Evolutionary conservation across 2,329 filamentous ascomycete species (phyloP).

Genomic region (Pseudocercospora fijiensis): DNA sequence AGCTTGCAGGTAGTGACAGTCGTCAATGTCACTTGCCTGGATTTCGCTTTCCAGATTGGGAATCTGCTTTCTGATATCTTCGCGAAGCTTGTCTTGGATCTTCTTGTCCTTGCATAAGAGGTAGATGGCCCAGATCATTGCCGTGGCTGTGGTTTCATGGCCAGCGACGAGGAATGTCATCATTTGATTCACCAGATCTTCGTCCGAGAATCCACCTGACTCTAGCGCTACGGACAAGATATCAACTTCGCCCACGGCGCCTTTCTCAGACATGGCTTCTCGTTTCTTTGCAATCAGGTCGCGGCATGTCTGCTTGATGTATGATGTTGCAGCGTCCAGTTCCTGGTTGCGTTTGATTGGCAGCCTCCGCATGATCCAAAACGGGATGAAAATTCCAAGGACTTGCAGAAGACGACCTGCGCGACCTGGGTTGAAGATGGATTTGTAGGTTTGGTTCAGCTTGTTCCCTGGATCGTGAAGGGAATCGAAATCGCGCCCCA

Average conservation of each 20-base stretch:
- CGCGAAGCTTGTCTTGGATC: conserved; percentile 50
- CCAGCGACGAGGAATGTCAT: conserved; percentile 71
- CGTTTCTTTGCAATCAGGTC: conserved; percentile 72
- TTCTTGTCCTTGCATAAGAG: conserved; percentile 52
- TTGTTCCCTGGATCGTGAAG: conserved; percentile 53
- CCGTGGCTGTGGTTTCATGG: conserved; percentile 57
- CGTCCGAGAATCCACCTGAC: conserved; percentile 72
- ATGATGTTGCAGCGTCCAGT: conserved; percentile 55
- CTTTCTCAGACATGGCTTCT: conserved; percentile 47
- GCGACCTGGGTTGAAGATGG: conserved; percentile 50
- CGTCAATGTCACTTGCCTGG: conserved; percentile 62
- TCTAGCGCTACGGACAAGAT: conserved; percentile 79
- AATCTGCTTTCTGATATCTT: conserved; percentile 51
- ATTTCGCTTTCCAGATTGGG: conserved; percentile 48
- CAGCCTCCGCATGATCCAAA: conserved; percentile 60
- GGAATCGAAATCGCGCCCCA: conserved; percentile 57
- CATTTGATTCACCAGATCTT: conserved; percentile 66
- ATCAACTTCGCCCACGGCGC: conserved; percentile 59
- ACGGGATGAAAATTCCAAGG: conserved; percentile 58
- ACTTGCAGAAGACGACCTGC: conserved; percentile 56
- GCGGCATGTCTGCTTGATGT: conserved; percentile 62
- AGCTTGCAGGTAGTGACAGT: conserved; percentile 75
- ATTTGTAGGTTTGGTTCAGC: conserved; percentile 54
- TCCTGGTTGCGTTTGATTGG: conserved; percentile 71
- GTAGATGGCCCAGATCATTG: conserved; percentile 57